Base-by-base conservation (phyloP, 2,329 filamentous ascomycete species). In the Neoascochyta sp. region DNA sequence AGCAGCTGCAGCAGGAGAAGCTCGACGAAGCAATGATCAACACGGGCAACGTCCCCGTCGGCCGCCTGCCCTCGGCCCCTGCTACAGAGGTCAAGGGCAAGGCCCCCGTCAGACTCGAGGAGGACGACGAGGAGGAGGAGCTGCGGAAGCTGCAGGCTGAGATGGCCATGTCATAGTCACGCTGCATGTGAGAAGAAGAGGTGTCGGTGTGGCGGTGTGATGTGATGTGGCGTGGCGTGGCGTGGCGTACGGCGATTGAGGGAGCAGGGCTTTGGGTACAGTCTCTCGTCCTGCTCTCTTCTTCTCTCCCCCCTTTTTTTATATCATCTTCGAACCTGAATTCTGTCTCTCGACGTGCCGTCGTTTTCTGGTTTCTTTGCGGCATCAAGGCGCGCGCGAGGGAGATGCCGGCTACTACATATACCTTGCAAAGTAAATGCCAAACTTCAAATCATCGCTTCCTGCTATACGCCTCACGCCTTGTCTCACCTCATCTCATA, bases 111-210 rank as follows among this genome's bases (percentile, higher is more conserved):
- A 24, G 43, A 21, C 41, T 49, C 9, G 80, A 84, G 59, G 87
- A 95, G 63, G 89, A 95, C 63, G 90, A 96, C 74, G 92, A 96
- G 60, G 90, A 96, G 65, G 90, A 83, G 54, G 90, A 96, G 69
- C 72, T 96, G 57, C 79, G 83, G 65, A 95, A 92, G 68, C 67
- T 98, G 50, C 88, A 94, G 63, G 89, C 87, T 19, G 90, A 95
- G 67, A 96, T 96, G 90, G 89, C 89, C 45, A 95, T 95, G 83
- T 94, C 31, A 45, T 29, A 29, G 16, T 11, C n/a, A n/a, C n/a
- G n/a, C n/a, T n/a, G 8, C n/a, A 9, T 12, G 11, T 7, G 12
- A 14, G 15, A 22, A 13, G n/a, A 21, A 23, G 11, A 18, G 25
- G 20, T 32, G 29, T 18, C 29, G 22, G 18, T 20, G 7, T 10